Conservation (phyloP, 352 stramenopile genomes). For the Pythium scleroteichum region DNA sequence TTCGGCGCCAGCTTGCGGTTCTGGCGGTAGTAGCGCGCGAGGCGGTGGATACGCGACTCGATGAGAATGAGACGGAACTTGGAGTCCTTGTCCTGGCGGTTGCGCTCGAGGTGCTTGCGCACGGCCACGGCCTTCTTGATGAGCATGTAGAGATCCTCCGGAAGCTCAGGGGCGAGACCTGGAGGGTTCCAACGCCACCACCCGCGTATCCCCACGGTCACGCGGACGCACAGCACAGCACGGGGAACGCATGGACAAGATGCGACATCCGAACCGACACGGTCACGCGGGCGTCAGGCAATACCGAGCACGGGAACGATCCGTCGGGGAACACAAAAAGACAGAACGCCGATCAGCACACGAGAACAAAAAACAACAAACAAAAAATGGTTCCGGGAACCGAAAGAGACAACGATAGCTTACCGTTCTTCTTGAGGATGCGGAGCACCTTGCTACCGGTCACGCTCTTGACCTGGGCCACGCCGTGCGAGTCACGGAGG, state of each 20-base stretch:
- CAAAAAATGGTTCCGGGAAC: background rate
- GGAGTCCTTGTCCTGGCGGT: conserved; percentile 99
- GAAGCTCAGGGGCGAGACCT: conserved; percentile 98
- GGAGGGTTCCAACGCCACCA: conserved; percentile 25
- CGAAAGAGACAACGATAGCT: conserved; percentile 25
- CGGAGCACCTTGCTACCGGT: conserved; percentile 99
- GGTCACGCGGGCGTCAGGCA: conserved; percentile 75
- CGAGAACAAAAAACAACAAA: background rate
- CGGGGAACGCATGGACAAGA: conserved; percentile 11
- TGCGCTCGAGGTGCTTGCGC: conserved; percentile 99
- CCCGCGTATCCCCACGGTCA: conserved; percentile 87
- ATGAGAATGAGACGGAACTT: conserved; percentile 99
- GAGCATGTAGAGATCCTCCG: conserved; percentile 99
- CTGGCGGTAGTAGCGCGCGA: conserved; percentile 98
- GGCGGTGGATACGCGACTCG: conserved; percentile 98
- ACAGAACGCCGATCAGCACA: conserved; percentile 31
- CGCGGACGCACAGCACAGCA: conserved; percentile 36
- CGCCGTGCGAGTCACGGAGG: conserved; percentile 99
- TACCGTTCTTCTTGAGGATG: conserved; percentile 99
- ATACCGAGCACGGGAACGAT: conserved; percentile 56
- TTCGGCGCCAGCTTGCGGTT: conserved; percentile 99
- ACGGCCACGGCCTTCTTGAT: conserved; percentile 99
- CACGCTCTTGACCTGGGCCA: conserved; percentile 98
- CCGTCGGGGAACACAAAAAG: conserved; percentile 14
- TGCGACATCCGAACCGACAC: conserved; percentile 32